Evolutionary conservation across 805 yeast genomes (phyloP).

Genomic region (Sugiyamaella smithiae): DNA sequence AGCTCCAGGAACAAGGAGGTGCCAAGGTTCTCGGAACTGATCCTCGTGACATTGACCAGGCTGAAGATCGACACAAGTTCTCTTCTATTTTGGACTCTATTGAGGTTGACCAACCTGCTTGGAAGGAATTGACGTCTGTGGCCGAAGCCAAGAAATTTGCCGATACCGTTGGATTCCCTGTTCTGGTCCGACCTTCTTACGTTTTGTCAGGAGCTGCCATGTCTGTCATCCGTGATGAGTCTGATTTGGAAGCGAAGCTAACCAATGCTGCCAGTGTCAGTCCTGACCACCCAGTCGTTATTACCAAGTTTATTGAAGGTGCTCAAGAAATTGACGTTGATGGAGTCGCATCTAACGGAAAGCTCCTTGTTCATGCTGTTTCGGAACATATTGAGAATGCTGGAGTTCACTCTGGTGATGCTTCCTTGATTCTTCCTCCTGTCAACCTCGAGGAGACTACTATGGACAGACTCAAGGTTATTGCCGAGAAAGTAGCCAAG

Average conservation of each 20-base stretch:
- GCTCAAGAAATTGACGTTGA: constrained; percentile 97
- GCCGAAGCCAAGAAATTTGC: constrained; percentile 86
- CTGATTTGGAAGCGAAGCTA: constrained; percentile 78
- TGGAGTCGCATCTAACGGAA: constrained; percentile 89
- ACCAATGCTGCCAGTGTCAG: constrained; percentile 89
- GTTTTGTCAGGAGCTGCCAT: constrained; percentile 98
- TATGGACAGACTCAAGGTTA: constrained; percentile 72
- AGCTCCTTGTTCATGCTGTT: constrained; percentile 88
- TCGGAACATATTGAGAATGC: constrained; percentile 98
- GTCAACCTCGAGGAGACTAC: constrained; percentile 65
- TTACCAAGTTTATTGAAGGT: constrained; percentile 91
- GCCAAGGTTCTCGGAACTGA: constrained; percentile 90
- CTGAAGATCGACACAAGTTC: constrained; percentile 98
- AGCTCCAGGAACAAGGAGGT: constrained; percentile 68
- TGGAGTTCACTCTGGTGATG: constrained; percentile 98
- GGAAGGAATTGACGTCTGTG: constrained; percentile 91
- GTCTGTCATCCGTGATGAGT: constrained; percentile 81
- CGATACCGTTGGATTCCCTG: constrained; percentile 85
- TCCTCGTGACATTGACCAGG: constrained; percentile 93
- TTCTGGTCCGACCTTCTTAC: constrained; percentile 94
- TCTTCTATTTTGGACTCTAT: constrained; percentile 91
- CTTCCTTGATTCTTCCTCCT: constrained; percentile 92
- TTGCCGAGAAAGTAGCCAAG: constrained; percentile 87
- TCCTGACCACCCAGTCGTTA: constrained; percentile 95
- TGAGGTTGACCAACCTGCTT: constrained; percentile 92